Evolutionary conservation across 2,329 filamentous ascomycete species (phyloP).

Genomic region (Aspergillus niger): DNA sequence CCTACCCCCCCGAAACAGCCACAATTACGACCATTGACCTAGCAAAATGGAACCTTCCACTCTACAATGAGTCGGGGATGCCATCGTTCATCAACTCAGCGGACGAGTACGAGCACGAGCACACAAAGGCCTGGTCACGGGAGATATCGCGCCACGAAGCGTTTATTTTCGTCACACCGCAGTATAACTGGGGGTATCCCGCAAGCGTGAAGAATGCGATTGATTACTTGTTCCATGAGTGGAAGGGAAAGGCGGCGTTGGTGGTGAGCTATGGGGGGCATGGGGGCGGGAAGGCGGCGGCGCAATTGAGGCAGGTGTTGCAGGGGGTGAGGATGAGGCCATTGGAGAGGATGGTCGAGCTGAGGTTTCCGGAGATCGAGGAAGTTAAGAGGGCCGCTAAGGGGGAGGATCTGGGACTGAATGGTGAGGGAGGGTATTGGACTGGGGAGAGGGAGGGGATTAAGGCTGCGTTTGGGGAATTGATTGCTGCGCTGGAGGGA

Average conservation of each 20-base stretch:
- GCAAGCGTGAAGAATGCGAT: slow-evolving; percentile 63
- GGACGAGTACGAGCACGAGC: slow-evolving; percentile 38
- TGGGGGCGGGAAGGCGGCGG: slow-evolving; percentile 42
- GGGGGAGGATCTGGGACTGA: slow-evolving; percentile 29
- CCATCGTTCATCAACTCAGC: slow-evolving; percentile 36
- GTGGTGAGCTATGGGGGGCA: slow-evolving; percentile 58
- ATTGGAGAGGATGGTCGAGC: slow-evolving; percentile 29
- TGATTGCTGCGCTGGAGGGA: neutral
- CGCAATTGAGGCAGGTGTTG: slow-evolving; percentile 38
- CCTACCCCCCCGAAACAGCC: neutral
- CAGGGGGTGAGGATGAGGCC: slow-evolving; percentile 39
- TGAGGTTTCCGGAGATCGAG: slow-evolving; percentile 33
- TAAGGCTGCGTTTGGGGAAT: neutral
- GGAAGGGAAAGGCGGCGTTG: slow-evolving; percentile 56
- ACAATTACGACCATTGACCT: slow-evolving; percentile 13
- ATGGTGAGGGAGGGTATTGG: slow-evolving; percentile 7
- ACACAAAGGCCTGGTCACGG: slow-evolving; percentile 42
- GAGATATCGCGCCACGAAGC: slow-evolving; percentile 37
- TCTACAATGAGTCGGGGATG: slow-evolving; percentile 44
- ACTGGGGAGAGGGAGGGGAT: slow-evolving; percentile 11
- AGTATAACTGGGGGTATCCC: slow-evolving; percentile 59
- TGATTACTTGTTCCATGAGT: slow-evolving; percentile 63
- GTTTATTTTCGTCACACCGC: slow-evolving; percentile 48
- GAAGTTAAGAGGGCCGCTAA: slow-evolving; percentile 20
- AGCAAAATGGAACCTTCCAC: slow-evolving; percentile 30